Evolutionary conservation across 352 stramenopile genomes (phyloP), one percentile per base, ranked within the genome.

Genomic region (Globisporangium perplexum): DNA sequence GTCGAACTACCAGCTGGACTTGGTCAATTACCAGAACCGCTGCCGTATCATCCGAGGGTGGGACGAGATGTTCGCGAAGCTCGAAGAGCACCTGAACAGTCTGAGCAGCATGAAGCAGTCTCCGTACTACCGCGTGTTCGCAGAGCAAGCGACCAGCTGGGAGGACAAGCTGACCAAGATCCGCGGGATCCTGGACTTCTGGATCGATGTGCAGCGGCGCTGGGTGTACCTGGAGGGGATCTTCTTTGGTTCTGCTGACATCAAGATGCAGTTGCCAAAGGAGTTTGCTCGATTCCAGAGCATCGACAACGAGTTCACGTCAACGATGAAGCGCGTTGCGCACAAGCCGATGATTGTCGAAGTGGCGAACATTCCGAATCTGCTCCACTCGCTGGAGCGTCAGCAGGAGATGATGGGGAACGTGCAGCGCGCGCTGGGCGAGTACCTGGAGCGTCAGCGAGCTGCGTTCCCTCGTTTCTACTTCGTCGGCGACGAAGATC

Each of bases 161-260:
- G 97, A 99, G 73, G 94, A 98, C 64, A 97, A 98, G 59, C 69
- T 99, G 23, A 99, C 94, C 0, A 92, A 89, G 53, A 96, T 99
- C 24, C 86, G 96, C 50, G 81, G 92, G 17, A 98, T 99, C 26
- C 91, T 99, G 36, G 98, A 99, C 72, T 89, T 98, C 26, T 99
- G 98, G 97, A 98, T 99, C 53, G 97, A 99, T 66, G 97, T 99
- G 2, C 98, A 99, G 77, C 86, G 97, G 15, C 93, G 96, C 22
- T 99, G 97, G 97, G 92, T 99, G 18, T 99, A 99, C 68, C 76
- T 99, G 8, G 97, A 99, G 77, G 97, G 96, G 24, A 99, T 99
- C 66, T 99, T 99, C 62, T 98, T 98, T 50, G 95, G 94, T 6
- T 97, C 86, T 0, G 96, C 94, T 10, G 97, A 99, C 66, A 99